phyloP scores from a whole-genome alignment of 2,329 filamentous ascomycete species.

The Esteya vermicola region DNA sequence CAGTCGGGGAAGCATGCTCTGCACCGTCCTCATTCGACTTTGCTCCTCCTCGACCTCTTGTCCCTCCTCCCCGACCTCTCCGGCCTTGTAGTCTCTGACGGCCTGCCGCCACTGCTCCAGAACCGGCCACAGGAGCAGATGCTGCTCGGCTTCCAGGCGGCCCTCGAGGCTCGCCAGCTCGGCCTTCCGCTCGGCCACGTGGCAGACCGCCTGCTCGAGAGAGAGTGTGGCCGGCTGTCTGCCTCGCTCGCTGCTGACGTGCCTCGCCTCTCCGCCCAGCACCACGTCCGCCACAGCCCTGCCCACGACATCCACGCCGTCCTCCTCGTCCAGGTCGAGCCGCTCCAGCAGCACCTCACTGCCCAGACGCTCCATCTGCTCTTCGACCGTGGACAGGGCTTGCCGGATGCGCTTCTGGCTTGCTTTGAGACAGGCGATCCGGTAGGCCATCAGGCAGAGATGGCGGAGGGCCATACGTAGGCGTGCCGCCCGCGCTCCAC shows the following conservation, averaged over 20 bases:
- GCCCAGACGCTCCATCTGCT: not conserved
- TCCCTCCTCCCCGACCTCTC: not conserved
- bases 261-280: not conserved
- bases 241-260: not conserved
- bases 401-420: not conserved
- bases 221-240: not conserved
- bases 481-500: not conserved
- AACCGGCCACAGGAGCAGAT: not conserved
- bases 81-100: not conserved
- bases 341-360: not conserved
- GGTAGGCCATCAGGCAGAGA: slow-evolving; percentile 3
- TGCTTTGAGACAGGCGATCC: slow-evolving; percentile 3
- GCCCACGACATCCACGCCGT: too few species aligned
- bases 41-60: not conserved
- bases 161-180: not conserved
- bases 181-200: not conserved
- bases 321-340: not conserved
- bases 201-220: not conserved
- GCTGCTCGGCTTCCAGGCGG: not conserved
- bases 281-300: not conserved
- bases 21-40: not conserved
- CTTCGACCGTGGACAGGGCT: not conserved
- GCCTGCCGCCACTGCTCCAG: slow-evolving; percentile 1
- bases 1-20: not conserved
- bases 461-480: not conserved